Base-by-base conservation (phyloP, 441 rosid genomes). In the Pelargonium australe region DNA sequence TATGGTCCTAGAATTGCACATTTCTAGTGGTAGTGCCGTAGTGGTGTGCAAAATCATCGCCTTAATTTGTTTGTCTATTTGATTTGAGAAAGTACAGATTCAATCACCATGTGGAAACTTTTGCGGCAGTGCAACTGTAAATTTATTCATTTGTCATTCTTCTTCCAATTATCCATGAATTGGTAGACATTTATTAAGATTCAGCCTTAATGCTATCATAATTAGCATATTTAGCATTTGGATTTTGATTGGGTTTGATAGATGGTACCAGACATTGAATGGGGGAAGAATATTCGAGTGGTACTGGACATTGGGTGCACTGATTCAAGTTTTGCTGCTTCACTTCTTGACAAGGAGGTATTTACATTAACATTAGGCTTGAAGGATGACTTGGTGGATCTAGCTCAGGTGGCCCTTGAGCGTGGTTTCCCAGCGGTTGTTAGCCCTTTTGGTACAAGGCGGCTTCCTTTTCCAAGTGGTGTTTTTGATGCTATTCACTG, bases 241-340 rank as follows among this genome's bases (percentile, higher is more conserved):
- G 11, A 57, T 57, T 19, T 57, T 57, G 62, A 57, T 57, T 57
- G 62, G 62, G 62, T 57, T 57, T 57, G 62, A 28, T 57, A 57
- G 62, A 57, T 57, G 62, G 62, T 57, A 19, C 81, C 86, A 75
- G 96, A 79, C 63, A 78, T 94, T 73, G 92, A 92, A 19, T 94
- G 97, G 99, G 97, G 97, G 69, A 90, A 84, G 71, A 87, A 77
- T 40, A 73, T 95, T 49, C 94, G 96, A 16, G 96, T 94, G 57
- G 55, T 89, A 67, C 81, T 94, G 85, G 99, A 94, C 77, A 95
- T 94, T 76, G 99, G 99, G 76, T 94, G 97, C 77, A 97, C 96
- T 58, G 99, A 89, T 74, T 97, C 99, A 71, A 91, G 99, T 78
- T 91, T 94, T 71, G 97, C 97, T 66, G 97, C 96, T 67, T 94